Evolutionary conservation across 2,329 filamentous ascomycete species (phyloP), one percentile per base, ranked within the genome.

Genomic region (Colletotrichum zoysiae): DNA sequence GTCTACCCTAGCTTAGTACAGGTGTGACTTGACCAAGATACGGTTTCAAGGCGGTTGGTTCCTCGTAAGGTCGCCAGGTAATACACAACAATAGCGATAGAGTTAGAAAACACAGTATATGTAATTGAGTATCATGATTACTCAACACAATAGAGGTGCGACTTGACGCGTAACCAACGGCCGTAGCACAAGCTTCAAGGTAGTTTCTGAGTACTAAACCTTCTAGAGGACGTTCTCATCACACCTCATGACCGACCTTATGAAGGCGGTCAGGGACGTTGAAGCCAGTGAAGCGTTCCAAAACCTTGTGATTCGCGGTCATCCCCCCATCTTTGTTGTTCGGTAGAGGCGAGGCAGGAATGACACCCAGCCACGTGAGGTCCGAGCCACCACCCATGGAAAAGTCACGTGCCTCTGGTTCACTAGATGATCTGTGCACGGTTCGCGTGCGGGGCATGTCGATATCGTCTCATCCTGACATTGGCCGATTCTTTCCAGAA

Each of bases 401-500:
- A 30, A 5, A 55, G 55, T 33, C 62, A 65, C 50, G 62, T 65
- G 62, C 33, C 14, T 12, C 20, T 6, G 2, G 18, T 16, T 30
- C 9, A 4, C 18, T 5, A 9, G 3, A 16, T 57, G 33, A 3
- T 33, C 33, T 8, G 55, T 57, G 55, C 35, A 11, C 12, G 7
- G 12, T 23, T 23, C 23, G 5, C 18, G 61, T 64, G 61, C 35
- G 35, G 48, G 51, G 26, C 20, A 30, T 30, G 3, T 30, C 3
- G 2, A 57, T 48, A 51, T 26, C 50, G 35, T 46, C 20, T n/a
- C 11, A 35, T 44, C 12, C 51, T 51, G 30, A 18, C 8, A 35
- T 46, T 3, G 23, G 51, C 40, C 62, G 40, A 57, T 57, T 40
- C 11, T 48, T 56, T n/a, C 51, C 62, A 9, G 40, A 48, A 38